Evolutionary conservation across 1,139 yeast species (phyloP).

Genomic region (Suhomyces wounanorum): DNA sequence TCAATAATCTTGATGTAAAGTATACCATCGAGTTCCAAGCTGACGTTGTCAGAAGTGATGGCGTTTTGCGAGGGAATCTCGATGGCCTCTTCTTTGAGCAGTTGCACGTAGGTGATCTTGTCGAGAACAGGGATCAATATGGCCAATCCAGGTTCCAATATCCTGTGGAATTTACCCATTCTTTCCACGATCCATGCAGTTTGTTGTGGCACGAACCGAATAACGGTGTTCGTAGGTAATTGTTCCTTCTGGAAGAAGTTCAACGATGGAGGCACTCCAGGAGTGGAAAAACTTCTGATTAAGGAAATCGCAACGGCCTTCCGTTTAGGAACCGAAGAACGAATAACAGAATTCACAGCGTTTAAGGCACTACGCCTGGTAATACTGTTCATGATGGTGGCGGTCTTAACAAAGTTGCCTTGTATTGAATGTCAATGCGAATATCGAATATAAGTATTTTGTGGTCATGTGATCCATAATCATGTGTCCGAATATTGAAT

Average conservation of each 20-base stretch:
- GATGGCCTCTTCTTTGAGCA: slow-evolving; percentile 77
- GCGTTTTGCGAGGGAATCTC: slow-evolving; percentile 86
- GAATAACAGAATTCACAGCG: background rate
- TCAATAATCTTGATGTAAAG: slow-evolving; percentile 76
- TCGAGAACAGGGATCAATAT: slow-evolving; percentile 72
- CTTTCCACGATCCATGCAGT: slow-evolving; percentile 91
- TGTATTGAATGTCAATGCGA: background rate
- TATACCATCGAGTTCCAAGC: slow-evolving; percentile 82
- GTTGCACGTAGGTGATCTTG: slow-evolving; percentile 76
- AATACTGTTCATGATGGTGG: slow-evolving; percentile 3
- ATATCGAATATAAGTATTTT: no score
- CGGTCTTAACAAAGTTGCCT: background rate
- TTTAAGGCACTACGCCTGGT: background rate
- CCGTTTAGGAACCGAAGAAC: background rate
- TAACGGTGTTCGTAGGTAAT: slow-evolving; percentile 71
- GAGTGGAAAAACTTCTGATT: slow-evolving; percentile 7
- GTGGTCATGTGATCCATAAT: background rate
- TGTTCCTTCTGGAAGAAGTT: slow-evolving; percentile 68
- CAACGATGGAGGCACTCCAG: slow-evolving; percentile 21
- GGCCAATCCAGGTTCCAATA: slow-evolving; percentile 78
- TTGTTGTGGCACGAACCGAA: slow-evolving; percentile 85
- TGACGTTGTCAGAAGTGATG: slow-evolving; percentile 83
- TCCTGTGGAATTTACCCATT: slow-evolving; percentile 82
- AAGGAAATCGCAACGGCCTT: background rate
- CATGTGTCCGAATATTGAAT: background rate